Evolutionary conservation across 768 basidiomycete species (phyloP), one percentile per base, ranked within the genome.

Genomic region (Pisolithus orientalis): DNA sequence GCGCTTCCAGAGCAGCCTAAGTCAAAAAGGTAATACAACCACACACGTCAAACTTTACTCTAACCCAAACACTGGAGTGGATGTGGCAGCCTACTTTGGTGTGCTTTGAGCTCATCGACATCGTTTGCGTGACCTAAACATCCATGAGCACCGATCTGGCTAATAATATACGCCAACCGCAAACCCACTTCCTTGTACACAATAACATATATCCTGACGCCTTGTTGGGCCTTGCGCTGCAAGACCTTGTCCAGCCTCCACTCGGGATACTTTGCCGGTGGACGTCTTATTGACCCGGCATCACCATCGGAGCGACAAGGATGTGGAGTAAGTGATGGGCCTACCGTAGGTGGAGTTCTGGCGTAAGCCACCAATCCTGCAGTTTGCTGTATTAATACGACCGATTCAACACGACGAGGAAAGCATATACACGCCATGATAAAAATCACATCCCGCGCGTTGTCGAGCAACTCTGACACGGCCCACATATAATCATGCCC

Each of bases 401-500:
- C 5, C 45, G 17, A 13, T 32, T 10, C n/a, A 42, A 40, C 44
- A 16, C 46, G 27, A 5, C 8, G n/a, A 11, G 11, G 21, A 32
- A 27, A 47, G 40, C 38, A 38, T 17, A 38, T 37, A 59, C 75
- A 6, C 51, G 86, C 94, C 57, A 89, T 60, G 57, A 98, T 96
- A 68, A 91, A 94, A 62, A 98, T 96, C 29, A 70, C 81, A 62
- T 95, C 88, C 53, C 78, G 78, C 3, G 90, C 90, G 32, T 72
- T 79, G 44, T 89, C 87, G n/a, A 97, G 75, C 69, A 94, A 75
- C 70, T 95, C 92, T 1, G 90, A 91, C 34, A 96, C 65, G 0
- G 95, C 94, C 80, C 87, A 97, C 79, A 97, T 89, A 67, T 95
- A 98, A 70, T 98, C 94, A 52, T 96, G 91, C 0, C 95, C 95